Evolutionary conservation across 352 stramenopile species (phyloP).

Genomic region (Globisporangium camurandrum): DNA sequence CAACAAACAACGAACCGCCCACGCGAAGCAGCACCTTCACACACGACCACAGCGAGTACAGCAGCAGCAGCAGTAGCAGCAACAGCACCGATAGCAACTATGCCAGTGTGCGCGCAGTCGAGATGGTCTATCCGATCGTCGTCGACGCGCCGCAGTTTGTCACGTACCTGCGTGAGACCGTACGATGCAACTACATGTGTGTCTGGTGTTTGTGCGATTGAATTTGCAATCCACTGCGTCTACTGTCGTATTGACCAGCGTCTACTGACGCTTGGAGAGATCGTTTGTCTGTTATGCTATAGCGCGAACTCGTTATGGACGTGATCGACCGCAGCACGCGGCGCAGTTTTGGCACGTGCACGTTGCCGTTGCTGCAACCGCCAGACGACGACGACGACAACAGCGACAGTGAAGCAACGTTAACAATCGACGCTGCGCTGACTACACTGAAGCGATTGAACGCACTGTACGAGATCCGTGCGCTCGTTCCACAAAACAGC

Average conservation of each 20-base stretch:
- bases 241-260: no score
- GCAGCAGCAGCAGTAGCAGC: slow-evolving; percentile 2
- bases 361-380: slow-evolving; percentile 13
- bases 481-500: no score
- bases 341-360: slow-evolving; percentile 29
- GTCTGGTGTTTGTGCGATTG: not conserved
- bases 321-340: slow-evolving; percentile 46
- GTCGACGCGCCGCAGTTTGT: slow-evolving; percentile 7
- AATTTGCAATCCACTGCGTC: not conserved
- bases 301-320: slow-evolving; percentile 37
- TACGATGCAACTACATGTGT: not conserved
- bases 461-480: slow-evolving; percentile 33
- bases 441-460: slow-evolving; percentile 18
- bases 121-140: slow-evolving; percentile 15
- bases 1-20: no score
- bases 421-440: slow-evolving; percentile 13
- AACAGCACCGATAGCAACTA: not conserved
- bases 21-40: no score
- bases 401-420: slow-evolving; percentile 12
- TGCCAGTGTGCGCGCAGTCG: not conserved
- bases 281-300: not conserved
- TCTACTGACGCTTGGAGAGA: not conserved
- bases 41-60: not conserved
- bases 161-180: slow-evolving; percentile 11
- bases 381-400: not conserved